Percentiles rank a stretch among this genome's conserved stretches.
Evolutionary conservation across 2,329 filamentous ascomycete genomes (phyloP).

Genomic region (Phialemonium atrogriseum): DNA sequence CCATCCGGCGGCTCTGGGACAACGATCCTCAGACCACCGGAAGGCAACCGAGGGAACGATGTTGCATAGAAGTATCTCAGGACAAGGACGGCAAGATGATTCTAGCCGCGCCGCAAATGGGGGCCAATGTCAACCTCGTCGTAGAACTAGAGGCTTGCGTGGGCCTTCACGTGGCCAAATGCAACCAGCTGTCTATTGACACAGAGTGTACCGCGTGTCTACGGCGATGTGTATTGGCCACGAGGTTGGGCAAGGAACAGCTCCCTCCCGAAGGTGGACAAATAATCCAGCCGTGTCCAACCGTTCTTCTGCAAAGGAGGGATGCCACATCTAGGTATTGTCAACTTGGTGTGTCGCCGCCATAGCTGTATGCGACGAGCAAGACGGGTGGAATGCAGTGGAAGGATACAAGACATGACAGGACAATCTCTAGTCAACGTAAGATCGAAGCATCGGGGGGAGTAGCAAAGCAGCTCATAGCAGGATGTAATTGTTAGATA

Average conservation of each 20-base stretch:
- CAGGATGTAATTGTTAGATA: no score
- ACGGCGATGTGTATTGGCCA: slow-evolving; percentile 13
- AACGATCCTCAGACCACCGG: slow-evolving; percentile 8
- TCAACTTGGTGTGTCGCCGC: no score
- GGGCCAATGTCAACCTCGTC: slow-evolving; percentile 15
- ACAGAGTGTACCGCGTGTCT: slow-evolving; percentile 17
- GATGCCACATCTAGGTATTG: slow-evolving; percentile 12
- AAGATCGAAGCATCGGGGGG: no score
- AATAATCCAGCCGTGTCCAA: slow-evolving; percentile 10
- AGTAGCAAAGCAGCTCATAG: no score
- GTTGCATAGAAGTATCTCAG: slow-evolving; percentile 11
- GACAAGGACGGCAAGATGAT: slow-evolving; percentile 9
- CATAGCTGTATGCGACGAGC: no score
- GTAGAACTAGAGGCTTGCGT: slow-evolving; percentile 16
- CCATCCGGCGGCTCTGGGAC: not conserved
- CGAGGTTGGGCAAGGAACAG: slow-evolving; percentile 1
- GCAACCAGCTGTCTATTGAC: slow-evolving; percentile 12
- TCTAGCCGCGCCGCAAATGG: slow-evolving; percentile 9
- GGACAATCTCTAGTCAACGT: no score
- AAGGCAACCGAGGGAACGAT: slow-evolving; percentile 10
- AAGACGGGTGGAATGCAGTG: no score
- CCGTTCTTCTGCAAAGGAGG: slow-evolving; percentile 7
- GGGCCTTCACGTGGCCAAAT: slow-evolving; percentile 16
- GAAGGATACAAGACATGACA: no score
- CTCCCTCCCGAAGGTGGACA: slow-evolving; percentile 9